Percentiles rank a stretch among this genome's conserved stretches.
phyloP scores from a whole-genome alignment of 129 eudicot species.

The Silybum marianum region DNA sequence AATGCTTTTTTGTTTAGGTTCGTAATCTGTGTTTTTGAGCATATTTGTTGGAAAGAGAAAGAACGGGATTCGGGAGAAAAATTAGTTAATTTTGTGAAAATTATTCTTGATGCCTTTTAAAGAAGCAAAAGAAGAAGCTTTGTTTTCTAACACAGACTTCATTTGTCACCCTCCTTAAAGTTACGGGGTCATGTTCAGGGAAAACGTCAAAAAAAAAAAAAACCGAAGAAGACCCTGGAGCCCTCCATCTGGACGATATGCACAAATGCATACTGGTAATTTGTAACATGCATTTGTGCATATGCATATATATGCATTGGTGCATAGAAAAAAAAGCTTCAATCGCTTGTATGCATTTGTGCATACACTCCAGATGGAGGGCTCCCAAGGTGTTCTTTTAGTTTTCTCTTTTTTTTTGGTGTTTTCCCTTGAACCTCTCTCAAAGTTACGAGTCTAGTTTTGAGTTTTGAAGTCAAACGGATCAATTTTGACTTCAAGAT shows the following conservation, averaged over 20 bases:
- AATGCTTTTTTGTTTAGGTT: slow-evolving; percentile 5
- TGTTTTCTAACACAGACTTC: neutral
- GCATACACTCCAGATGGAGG: no score
- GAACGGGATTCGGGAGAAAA: neutral
- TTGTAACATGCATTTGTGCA: no score
- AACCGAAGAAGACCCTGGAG: no score
- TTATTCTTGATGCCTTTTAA: neutral
- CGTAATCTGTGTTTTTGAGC: slow-evolving; percentile 14
- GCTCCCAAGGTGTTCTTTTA: no score
- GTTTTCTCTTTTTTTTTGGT: no score
- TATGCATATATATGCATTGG: no score
- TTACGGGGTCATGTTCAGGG: no score
- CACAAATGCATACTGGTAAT: no score
- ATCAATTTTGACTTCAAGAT: slow-evolving; percentile 1
- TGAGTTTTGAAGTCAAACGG: neutral
- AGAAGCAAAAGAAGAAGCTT: neutral
- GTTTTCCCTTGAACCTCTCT: neutral
- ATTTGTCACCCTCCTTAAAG: neutral
- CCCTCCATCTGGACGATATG: no score
- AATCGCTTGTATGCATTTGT: no score
- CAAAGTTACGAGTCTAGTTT: neutral
- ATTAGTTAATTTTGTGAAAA: neutral
- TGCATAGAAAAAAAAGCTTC: no score
- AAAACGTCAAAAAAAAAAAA: no score
- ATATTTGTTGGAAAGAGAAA: slow-evolving; percentile 12